These are phyloP conservation scores for Cucurbitaria berberidis DNA, from an alignment of 2,329 filamentous ascomycete genomes.

Conservation along the genomic window DNA sequence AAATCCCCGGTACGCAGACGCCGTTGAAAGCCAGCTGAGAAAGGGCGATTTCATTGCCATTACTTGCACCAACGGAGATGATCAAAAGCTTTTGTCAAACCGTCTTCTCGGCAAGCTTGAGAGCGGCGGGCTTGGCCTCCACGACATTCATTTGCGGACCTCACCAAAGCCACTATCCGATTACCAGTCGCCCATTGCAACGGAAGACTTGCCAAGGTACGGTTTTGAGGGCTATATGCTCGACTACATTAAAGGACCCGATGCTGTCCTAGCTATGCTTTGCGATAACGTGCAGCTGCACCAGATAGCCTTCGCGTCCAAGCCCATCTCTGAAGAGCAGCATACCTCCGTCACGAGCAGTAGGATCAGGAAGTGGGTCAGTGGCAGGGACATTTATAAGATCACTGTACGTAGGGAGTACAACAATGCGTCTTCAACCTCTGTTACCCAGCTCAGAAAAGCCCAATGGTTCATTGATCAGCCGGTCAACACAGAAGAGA, in stretches of 20 bases:
- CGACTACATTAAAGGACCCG: constrained; percentile 80
- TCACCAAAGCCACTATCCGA: constrained; percentile 61
- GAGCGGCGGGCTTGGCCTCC: constrained; percentile 61
- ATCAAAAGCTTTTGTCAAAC: constrained; percentile 69
- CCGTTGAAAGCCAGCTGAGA: constrained; percentile 64
- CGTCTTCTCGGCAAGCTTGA: constrained; percentile 19
- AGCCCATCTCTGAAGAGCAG: constrained; percentile 69
- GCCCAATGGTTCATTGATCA: constrained; percentile 79
- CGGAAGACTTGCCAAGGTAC: constrained; percentile 60
- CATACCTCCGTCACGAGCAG: constrained; percentile 68
- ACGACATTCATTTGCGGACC: constrained; percentile 73
- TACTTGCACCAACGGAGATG: constrained; percentile 75
- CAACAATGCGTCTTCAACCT: constrained; percentile 76
- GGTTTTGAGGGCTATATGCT: constrained; percentile 83
- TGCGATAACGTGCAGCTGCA: constrained; percentile 76
- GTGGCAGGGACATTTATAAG: constrained; percentile 61
- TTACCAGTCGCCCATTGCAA: constrained; percentile 62
- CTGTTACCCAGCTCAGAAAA: constrained; percentile 64
- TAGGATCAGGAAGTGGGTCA: constrained; percentile 72
- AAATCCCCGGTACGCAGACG: constrained; percentile 69
- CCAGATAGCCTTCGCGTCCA: constrained; percentile 67
- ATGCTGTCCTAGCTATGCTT: constrained; percentile 84
- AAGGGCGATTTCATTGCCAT: constrained; percentile 65
- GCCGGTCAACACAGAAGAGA: constrained; percentile 71
- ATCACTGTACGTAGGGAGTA: constrained; percentile 80